Evolutionary conservation across 768 basidiomycete genomes (phyloP).

Genomic region (Boletus sp.): DNA sequence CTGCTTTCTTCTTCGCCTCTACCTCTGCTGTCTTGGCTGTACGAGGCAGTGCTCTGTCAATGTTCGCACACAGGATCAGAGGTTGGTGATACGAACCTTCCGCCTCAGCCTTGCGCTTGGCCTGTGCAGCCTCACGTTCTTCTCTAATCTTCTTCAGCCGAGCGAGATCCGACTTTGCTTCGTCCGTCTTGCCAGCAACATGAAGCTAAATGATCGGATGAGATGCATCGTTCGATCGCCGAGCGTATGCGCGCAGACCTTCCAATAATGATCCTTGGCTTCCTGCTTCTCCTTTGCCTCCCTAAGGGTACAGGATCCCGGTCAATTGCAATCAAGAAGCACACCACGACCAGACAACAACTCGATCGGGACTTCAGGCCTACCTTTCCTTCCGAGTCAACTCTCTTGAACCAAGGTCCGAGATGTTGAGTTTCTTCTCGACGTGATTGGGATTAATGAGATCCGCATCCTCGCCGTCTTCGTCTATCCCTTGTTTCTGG

Average conservation of each 20-base stretch:
- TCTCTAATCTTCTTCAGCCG: constrained; percentile 82
- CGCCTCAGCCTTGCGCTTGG: constrained; percentile 84
- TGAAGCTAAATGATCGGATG: constrained; percentile 50
- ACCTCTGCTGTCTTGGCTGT: constrained; percentile 64
- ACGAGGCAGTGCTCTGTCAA: background rate
- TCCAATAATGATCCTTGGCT: constrained; percentile 84
- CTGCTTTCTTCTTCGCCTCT: constrained; percentile 57
- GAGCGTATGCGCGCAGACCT: constrained; percentile 44
- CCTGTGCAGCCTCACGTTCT: constrained; percentile 85
- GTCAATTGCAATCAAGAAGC: background rate
- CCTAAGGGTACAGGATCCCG: constrained; percentile 36
- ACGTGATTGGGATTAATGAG: constrained; percentile 80
- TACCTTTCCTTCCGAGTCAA: constrained; percentile 67
- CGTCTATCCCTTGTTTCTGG: constrained; percentile 38
- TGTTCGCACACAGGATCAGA: background rate
- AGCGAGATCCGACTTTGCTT: constrained; percentile 86
- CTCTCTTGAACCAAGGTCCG: constrained; percentile 68
- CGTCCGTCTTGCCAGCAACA: constrained; percentile 79
- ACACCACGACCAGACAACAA: background rate
- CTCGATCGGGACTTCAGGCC: constrained; percentile 6
- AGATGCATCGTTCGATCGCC: background rate
- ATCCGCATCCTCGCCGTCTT: constrained; percentile 64
- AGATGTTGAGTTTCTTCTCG: constrained; percentile 70
- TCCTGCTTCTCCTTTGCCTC: constrained; percentile 93
- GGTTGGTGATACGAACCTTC: constrained; percentile 54